These are phyloP conservation scores for Boechera stricta DNA, from an alignment of 345 rosid genomes.

Conservation along the genomic window DNA sequence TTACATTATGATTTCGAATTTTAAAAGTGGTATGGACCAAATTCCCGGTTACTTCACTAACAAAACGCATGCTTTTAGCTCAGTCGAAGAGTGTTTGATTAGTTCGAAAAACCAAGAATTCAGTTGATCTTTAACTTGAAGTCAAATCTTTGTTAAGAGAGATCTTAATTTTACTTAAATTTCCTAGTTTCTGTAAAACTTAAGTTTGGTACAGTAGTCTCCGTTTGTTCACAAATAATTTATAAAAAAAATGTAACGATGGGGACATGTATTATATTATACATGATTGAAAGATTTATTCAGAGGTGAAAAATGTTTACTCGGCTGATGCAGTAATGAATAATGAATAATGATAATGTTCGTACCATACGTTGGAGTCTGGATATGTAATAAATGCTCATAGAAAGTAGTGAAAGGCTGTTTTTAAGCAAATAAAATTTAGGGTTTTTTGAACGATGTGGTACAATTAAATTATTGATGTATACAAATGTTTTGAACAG, in stretches of 20 bases:
- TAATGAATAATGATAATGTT: slow-evolving; percentile 38
- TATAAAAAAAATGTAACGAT: not conserved
- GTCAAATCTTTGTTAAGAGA: not conserved
- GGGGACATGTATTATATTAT: not conserved
- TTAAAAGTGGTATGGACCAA: not conserved
- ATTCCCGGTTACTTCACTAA: not conserved
- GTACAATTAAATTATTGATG: slow-evolving; percentile 20
- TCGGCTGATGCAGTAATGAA: slow-evolving; percentile 34
- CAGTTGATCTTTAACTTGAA: too few relatives aligned
- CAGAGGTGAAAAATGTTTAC: slow-evolving; percentile 23
- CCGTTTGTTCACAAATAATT: not conserved
- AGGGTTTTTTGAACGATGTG: not conserved
- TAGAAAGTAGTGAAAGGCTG: slow-evolving; percentile 37
- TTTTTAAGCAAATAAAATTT: slow-evolving; percentile 1
- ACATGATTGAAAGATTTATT: slow-evolving; percentile 5
- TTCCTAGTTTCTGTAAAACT: not conserved
- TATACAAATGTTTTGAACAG: slow-evolving; percentile 23
- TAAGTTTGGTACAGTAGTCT: not conserved
- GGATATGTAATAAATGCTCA: slow-evolving; percentile 45
- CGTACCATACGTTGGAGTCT: slow-evolving; percentile 44
- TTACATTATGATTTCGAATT: not conserved
- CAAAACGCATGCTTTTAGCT: not conserved
- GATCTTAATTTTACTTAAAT: not conserved
- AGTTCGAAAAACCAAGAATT: not conserved
- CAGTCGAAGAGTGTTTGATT: not conserved